These are phyloP conservation scores for Tylopilus cervinicoccineus DNA, from an alignment of 768 basidiomycete species.

Conservation along the genomic window DNA sequence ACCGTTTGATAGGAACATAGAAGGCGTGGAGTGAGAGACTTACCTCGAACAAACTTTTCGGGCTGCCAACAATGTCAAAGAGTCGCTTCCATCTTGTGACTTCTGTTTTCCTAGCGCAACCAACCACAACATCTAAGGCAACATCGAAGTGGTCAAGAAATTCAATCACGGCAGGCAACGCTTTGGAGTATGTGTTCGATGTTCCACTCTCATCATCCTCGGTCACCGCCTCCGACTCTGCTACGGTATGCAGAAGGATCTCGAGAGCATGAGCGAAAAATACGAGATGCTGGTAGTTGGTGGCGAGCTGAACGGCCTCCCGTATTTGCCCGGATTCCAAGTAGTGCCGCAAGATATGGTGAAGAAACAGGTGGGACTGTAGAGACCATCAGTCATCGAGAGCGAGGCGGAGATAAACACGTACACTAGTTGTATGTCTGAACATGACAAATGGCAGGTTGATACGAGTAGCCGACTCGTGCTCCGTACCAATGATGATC, in stretches of 20 bases:
- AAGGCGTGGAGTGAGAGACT: slow-evolving; percentile 10
- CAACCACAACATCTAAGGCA: slow-evolving; percentile 88
- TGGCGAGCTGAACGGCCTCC: slow-evolving; percentile 83
- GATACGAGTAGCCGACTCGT: slow-evolving; percentile 71
- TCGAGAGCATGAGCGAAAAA: slow-evolving; percentile 95
- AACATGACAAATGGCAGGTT: slow-evolving; percentile 89
- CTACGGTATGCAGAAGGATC: slow-evolving; percentile 88
- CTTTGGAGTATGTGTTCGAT: slow-evolving; percentile 23
- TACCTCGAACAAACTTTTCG: slow-evolving; percentile 91
- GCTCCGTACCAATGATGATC: slow-evolving; percentile 94
- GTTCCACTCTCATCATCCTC: slow-evolving; percentile 27
- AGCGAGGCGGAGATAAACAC: slow-evolving; percentile 26
- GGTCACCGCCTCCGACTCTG: slow-evolving; percentile 70
- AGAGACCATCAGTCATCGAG: neutral
- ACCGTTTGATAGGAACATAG: neutral
- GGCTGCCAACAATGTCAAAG: slow-evolving; percentile 88
- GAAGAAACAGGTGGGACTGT: slow-evolving; percentile 91
- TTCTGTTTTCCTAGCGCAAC: slow-evolving; percentile 96
- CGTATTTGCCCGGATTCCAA: slow-evolving; percentile 56
- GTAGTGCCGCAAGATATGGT: slow-evolving; percentile 84
- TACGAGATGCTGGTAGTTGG: slow-evolving; percentile 81
- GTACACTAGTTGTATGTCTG: slow-evolving; percentile 83
- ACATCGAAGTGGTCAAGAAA: slow-evolving; percentile 95
- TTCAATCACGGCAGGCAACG: slow-evolving; percentile 70
- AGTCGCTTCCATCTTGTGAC: slow-evolving; percentile 84